Base-by-base conservation (phyloP, 225 moss, liverwort and hornwort species). In the Ulota crispa region DNA sequence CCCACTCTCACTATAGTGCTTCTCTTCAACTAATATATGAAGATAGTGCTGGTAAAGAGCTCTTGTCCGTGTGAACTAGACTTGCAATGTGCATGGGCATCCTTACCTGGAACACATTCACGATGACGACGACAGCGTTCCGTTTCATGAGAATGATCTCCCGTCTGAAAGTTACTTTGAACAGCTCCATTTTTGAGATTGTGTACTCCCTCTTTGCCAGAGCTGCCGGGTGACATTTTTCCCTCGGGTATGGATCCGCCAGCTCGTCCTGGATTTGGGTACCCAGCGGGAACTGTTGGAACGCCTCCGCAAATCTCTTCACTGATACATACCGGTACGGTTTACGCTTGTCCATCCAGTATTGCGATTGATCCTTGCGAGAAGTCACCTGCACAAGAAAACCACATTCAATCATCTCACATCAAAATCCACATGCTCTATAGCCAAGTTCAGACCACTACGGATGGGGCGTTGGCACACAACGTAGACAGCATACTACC, bases 361-460 rank as follows among this genome's bases (percentile, higher is more conserved):
- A 97, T 53, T 95, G 96, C 78, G 89, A 91, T 83, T 97, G 96
- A 78, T 95, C 96, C 84, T 97, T 97, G 54, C 90, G 90, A 32
- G 96, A 95, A 23, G 93, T 97, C 20, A 97, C 94, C 95, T 95
- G 61, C 47, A 23, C 24, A 52, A 74, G 54, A 5, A 52, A 12
- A 30, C 30, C 39, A 59, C 55, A 72, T 81, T 81, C 13, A 65
- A 72, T 59, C 15, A 27, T 21, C 13, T 37, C 6, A 2, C 7
- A 24, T 52, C 14, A 39, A 6, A 28, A 68, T 52, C 14, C 16
- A 73, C 1, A 8, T 7, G 64, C 20, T 18, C 21, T 21, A 23
- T 20, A 11, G 26, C 8, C 37, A n/a, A 19, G 12, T 59, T 6
- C 4, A 63, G 5, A 76, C 9, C 23, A 45, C 3, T 14, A 62